These are phyloP conservation scores for Lasiodiplodia citricola DNA, from an alignment of 2,329 filamentous ascomycete genomes.

Conservation along the genomic window DNA sequence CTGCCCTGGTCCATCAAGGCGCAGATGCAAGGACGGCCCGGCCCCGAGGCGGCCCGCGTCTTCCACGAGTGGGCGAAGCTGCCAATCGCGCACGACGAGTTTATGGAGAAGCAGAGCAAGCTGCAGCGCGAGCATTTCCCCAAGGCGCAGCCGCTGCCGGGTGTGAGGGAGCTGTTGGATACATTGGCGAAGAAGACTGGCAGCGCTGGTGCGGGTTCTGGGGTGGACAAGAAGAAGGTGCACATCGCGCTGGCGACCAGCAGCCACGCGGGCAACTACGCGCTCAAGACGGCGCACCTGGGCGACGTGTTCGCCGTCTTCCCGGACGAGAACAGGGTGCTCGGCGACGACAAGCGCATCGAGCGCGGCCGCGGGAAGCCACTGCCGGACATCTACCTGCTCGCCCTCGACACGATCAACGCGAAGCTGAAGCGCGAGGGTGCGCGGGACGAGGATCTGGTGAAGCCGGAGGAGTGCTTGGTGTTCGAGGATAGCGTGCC, in stretches of 20 bases:
- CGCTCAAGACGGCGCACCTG: slow-evolving; percentile 72
- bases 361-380: slow-evolving; percentile 85
- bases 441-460: slow-evolving; percentile 60
- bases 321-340: slow-evolving; percentile 70
- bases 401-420: slow-evolving; percentile 87
- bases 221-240: not conserved
- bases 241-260: slow-evolving; percentile 81
- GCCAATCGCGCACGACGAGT: slow-evolving; percentile 75
- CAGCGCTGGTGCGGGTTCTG: not conserved
- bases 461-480: slow-evolving; percentile 84
- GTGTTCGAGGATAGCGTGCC: slow-evolving; percentile 97
- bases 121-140: slow-evolving; percentile 78
- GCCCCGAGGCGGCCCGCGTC: slow-evolving; percentile 64
- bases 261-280: slow-evolving; percentile 73
- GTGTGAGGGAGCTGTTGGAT: slow-evolving; percentile 71
- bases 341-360: slow-evolving; percentile 86
- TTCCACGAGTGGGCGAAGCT: slow-evolving; percentile 85
- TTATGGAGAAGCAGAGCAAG: slow-evolving; percentile 61
- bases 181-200: slow-evolving; percentile 52
- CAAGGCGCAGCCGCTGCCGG: slow-evolving; percentile 75
- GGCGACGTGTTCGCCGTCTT: slow-evolving; percentile 64
- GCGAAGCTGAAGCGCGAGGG: slow-evolving; percentile 64
- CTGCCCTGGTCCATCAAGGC: slow-evolving; percentile 97
- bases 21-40: slow-evolving; percentile 74
- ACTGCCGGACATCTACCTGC: slow-evolving; percentile 88